Base-by-base conservation (phyloP, 306 rosid genomes). In the Geum urbanum region DNA sequence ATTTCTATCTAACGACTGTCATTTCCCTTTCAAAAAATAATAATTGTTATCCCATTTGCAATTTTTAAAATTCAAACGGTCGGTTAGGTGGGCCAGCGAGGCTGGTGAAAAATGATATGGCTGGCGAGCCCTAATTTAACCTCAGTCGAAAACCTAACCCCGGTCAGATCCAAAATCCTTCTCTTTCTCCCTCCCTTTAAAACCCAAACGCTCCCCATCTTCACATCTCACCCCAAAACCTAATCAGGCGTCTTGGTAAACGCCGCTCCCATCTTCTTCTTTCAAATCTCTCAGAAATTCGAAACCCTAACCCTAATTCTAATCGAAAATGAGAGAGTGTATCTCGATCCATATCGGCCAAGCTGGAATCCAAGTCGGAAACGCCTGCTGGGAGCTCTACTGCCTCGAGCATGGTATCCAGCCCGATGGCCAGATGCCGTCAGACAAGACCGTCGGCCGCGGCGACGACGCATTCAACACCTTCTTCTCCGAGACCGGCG, bases 391-490 rank as follows among this genome's bases (percentile, higher is more conserved):
- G 96, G 96, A 89, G 66, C 96, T 89, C 4, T 89, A 89, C 75
- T 87, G 92, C 79, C 87, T 89, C 32, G 96, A 89, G 56, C 96
- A 89, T 46, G 96, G 91, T 62, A 85, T 89, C 67, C 84, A 88
- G 90, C 95, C 95, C 4, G 92, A 91, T 77, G 97, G 95, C 41
- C 97, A 91, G 74, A 88, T 88, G 97, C 95, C 95, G 0, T 18
- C 87, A 44, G 97, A 91, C 79, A 86, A 87, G 66, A 85, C 97
- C n/a, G 79, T 85, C 0, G 97, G 96, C 8, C 89, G 89, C 48
- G 97, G 92, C 12, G 92, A 88, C 60, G 97, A 91, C 11, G 96
- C 97, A 71, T 91, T 91, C 85, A 91, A 91, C 86, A 91, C 92
- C 6, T 91, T 91, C 52, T 91, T 91, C 83, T 85, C 89, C 48